Evolutionary conservation across 768 basidiomycete genomes (phyloP).

Genomic region (Psilocybe tampanensis): DNA sequence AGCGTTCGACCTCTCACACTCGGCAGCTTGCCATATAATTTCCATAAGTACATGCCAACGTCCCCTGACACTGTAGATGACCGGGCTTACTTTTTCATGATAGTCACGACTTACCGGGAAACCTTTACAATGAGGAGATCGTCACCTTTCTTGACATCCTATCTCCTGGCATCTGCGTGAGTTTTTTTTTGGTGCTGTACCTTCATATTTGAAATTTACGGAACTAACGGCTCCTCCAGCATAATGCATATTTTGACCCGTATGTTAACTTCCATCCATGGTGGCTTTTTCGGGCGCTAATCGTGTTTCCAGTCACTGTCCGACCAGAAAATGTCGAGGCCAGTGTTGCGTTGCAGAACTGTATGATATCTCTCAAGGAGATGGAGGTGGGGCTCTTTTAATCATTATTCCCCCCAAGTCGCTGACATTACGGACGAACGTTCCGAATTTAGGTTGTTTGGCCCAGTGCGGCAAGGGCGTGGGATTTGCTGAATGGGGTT

Average conservation of each 20-base stretch:
- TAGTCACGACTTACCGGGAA: slow-evolving; percentile 63
- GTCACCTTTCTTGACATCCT: slow-evolving; percentile 70
- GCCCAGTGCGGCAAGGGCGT: slow-evolving; percentile 70
- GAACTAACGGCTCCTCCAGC: slow-evolving; percentile 37
- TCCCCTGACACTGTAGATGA: neutral
- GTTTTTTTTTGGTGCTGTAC: slow-evolving; percentile 23
- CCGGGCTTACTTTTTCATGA: neutral
- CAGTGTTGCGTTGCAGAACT: slow-evolving; percentile 64
- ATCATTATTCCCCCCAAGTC: neutral
- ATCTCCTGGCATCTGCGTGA: slow-evolving; percentile 73
- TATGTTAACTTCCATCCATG: slow-evolving; percentile 32
- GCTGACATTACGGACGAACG: neutral
- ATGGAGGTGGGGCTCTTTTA: slow-evolving; percentile 55
- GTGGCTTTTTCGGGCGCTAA: slow-evolving; percentile 12
- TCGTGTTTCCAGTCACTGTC: slow-evolving; percentile 54
- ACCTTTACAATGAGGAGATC: slow-evolving; percentile 60
- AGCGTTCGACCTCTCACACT: slow-evolving; percentile 75
- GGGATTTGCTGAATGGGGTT: slow-evolving; percentile 68
- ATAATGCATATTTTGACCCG: slow-evolving; percentile 81
- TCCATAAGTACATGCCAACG: slow-evolving; percentile 54
- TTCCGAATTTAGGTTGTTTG: slow-evolving; percentile 51
- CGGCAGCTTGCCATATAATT: slow-evolving; percentile 72
- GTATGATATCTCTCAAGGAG: slow-evolving; percentile 61
- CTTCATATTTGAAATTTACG: slow-evolving; percentile 10
- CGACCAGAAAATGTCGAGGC: slow-evolving; percentile 75